Percentiles rank a stretch among this genome's conserved stretches.
phyloP scores from a whole-genome alignment of 352 stramenopile genomes.

The Globisporangium nodosum region DNA sequence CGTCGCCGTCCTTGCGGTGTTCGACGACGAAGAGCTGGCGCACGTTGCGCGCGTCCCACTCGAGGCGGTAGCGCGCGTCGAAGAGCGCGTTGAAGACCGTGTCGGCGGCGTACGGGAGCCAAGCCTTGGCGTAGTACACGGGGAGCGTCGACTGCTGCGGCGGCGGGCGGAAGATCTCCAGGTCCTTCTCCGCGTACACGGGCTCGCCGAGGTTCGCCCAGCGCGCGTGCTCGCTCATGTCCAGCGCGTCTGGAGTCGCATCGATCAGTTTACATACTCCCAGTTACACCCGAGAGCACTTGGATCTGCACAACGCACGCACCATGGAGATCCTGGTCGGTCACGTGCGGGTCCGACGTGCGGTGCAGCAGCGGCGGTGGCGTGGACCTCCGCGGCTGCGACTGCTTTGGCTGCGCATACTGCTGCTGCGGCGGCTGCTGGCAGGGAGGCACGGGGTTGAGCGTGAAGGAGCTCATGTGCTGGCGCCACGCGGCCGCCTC shows the following conservation, averaged over 20 bases:
- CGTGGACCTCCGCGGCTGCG: slow-evolving; percentile 13
- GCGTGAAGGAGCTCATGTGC: slow-evolving; percentile 17
- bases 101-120: slow-evolving; percentile 62
- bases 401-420: neutral
- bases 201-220: slow-evolving; percentile 60
- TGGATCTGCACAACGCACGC: slow-evolving; percentile 5
- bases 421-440: neutral
- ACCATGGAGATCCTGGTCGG: slow-evolving; percentile 47
- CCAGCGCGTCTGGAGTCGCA: slow-evolving; percentile 36
- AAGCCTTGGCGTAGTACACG: slow-evolving; percentile 67
- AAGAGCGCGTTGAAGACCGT: slow-evolving; percentile 64
- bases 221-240: slow-evolving; percentile 57
- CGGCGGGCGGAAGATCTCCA: slow-evolving; percentile 59
- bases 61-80: slow-evolving; percentile 48
- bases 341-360: slow-evolving; percentile 60
- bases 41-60: slow-evolving; percentile 43
- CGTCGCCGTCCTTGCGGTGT: slow-evolving; percentile 34
- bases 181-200: slow-evolving; percentile 69
- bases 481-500: slow-evolving; percentile 14
- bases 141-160: slow-evolving; percentile 48
- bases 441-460: slow-evolving; percentile 6
- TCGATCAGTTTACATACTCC: no score
- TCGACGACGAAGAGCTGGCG: slow-evolving; percentile 47
- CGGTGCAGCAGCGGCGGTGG: slow-evolving; percentile 36
- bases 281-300: no score